Percentiles rank a stretch among this genome's conserved stretches.
Conservation (phyloP, 345 rosid genomes). For the Psidium guajava region DNA sequence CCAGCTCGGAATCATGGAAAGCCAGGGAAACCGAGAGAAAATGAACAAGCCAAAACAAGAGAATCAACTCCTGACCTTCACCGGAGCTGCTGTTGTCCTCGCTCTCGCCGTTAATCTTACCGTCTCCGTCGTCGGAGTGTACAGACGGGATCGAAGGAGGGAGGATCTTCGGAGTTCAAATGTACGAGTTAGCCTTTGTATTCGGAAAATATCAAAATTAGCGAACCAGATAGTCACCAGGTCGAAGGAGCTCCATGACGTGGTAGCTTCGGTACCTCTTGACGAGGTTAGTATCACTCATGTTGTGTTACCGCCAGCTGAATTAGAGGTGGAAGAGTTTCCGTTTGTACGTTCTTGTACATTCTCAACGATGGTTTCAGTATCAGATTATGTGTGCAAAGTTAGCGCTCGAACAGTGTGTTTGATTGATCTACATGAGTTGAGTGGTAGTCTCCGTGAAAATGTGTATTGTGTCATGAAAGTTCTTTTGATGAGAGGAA, state of each 20-base stretch:
- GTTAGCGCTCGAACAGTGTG: conserved; percentile 76
- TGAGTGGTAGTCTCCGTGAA: conserved; percentile 80
- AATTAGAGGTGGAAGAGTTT: conserved; percentile 63
- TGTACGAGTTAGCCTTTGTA: conserved; percentile 54
- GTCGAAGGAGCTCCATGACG: conserved; percentile 63
- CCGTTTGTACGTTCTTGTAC: conserved; percentile 69
- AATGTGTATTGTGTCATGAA: conserved; percentile 68
- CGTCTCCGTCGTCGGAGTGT: conserved; percentile 49
- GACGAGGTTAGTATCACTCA: conserved; percentile 74
- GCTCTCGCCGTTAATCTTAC: conserved; percentile 58
- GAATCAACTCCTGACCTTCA: conserved; percentile 35
- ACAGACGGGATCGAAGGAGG: conserved; percentile 34
- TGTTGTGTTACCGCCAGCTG: conserved; percentile 59
- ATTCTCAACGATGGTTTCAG: conserved; percentile 57
- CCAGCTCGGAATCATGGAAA: not conserved
- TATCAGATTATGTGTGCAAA: conserved; percentile 44
- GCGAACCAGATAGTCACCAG: conserved; percentile 48
- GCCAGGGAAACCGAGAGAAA: conserved; percentile 14
- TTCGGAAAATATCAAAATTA: conserved; percentile 56
- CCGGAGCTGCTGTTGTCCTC: conserved; percentile 69
- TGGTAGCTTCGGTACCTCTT: conserved; percentile 65
- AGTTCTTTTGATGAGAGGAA: conserved; percentile 54
- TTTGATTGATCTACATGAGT: conserved; percentile 51
- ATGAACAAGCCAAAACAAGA: conserved; percentile 24
- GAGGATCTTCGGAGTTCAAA: conserved; percentile 72